phyloP scores from a whole-genome alignment of 129 eudicot genomes.

The carrot (Daucus carota) region DH1_v3.0 NC_030382.2:28837501-28838000 shows the following conservation, averaged over 20 bases:
- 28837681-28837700: not conserved
- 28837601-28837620: not conserved
- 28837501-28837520: conserved; percentile 98
- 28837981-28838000: not conserved
- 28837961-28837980: not conserved
- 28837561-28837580: not conserved
- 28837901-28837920: not conserved
- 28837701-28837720: not conserved
- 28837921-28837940: no score
- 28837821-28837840: not conserved
- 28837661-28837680: not conserved
- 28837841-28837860: not conserved
- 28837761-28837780: not conserved
- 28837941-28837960: not conserved
- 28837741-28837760: not conserved
- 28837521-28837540: conserved; percentile 89
- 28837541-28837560: conserved; percentile 39
- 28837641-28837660: not conserved
- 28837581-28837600: not conserved
- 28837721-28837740: not conserved
- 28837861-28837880: not conserved
- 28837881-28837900: not conserved
- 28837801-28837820: not conserved
- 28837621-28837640: not conserved
- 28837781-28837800: not conserved